Percentiles rank a stretch among this genome's conserved stretches.
These are phyloP conservation scores for Chytridiales sp. DNA, from an alignment of 371 early-diverging fungal species.

Conservation along the genomic window DNA sequence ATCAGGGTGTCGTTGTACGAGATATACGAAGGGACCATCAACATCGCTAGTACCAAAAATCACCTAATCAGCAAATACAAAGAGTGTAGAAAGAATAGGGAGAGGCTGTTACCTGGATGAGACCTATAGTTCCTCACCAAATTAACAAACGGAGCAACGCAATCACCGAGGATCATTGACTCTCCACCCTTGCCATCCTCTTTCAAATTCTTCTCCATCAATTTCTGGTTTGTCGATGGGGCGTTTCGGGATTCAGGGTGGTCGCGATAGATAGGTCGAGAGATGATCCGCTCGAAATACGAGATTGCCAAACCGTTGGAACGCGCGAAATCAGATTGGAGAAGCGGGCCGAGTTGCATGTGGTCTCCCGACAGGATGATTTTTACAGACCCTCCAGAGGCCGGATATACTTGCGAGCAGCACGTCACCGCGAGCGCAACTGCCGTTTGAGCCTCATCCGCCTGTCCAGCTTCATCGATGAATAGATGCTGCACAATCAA, in stretches of 20 bases:
- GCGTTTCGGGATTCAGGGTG: slow-evolving; percentile 29
- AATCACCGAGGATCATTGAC: slow-evolving; percentile 11
- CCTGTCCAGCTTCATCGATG: slow-evolving; percentile 58
- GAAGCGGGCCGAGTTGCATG: slow-evolving; percentile 40
- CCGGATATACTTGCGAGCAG: not conserved
- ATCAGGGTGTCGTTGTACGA: slow-evolving; percentile 46
- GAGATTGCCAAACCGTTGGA: slow-evolving; percentile 12
- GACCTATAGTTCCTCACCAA: slow-evolving; percentile 37
- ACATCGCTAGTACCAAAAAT: slow-evolving; percentile 31
- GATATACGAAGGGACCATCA: slow-evolving; percentile 46
- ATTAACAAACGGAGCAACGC: slow-evolving; percentile 27
- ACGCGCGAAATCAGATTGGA: slow-evolving; percentile 20
- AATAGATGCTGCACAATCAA: slow-evolving; percentile 42
- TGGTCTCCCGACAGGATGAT: slow-evolving; percentile 47
- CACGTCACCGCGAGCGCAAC: slow-evolving; percentile 36
- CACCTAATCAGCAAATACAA: not conserved
- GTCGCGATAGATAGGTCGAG: slow-evolving; percentile 24
- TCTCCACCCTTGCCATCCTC: not conserved
- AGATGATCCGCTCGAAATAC: slow-evolving; percentile 32
- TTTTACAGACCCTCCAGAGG: slow-evolving; percentile 5
- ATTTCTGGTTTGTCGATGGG: not conserved
- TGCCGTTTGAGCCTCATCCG: slow-evolving; percentile 48
- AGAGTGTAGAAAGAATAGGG: too few relatives aligned
- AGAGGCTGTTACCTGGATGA: slow-evolving; percentile 25
- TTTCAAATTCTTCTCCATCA: not conserved